A percentile compares a stretch with the other conserved stretches of the same genome.
Conservation (phyloP, 2,329 filamentous ascomycete genomes). For the Penicillium psychrosexuale region DNA sequence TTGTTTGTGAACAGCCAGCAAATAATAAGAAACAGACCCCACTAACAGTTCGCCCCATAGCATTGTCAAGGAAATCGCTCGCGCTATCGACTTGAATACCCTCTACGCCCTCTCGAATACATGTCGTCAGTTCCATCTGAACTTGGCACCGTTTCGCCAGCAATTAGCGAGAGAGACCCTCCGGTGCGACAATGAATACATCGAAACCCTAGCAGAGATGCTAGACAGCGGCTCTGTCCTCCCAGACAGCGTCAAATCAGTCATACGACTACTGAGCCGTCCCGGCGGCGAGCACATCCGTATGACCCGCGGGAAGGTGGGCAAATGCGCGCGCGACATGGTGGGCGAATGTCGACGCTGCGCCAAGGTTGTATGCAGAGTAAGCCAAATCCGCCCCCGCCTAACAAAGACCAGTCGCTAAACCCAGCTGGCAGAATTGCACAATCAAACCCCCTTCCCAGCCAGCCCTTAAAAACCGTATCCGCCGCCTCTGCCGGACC, state of each 20-base stretch:
- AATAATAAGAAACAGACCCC: background rate
- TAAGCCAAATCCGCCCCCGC: constrained; percentile 45
- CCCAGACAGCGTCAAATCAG: constrained; percentile 32
- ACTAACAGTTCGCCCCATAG: constrained; percentile 48
- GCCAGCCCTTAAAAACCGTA: constrained; percentile 65
- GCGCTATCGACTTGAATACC: constrained; percentile 79
- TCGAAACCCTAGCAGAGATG: constrained; percentile 38
- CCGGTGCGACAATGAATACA: constrained; percentile 71
- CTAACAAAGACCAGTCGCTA: background rate
- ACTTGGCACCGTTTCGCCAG: constrained; percentile 72
- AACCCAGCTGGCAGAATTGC: constrained; percentile 65
- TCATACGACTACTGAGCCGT: constrained; percentile 29
- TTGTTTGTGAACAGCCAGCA: constrained; percentile 10
- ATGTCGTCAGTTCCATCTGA: constrained; percentile 73
- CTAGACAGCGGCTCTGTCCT: constrained; percentile 43
- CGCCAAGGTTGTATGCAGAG: constrained; percentile 73
- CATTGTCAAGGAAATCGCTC: constrained; percentile 71
- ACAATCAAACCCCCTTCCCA: constrained; percentile 75
- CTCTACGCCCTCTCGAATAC: constrained; percentile 79
- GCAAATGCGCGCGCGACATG: constrained; percentile 80
- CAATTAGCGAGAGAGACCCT: constrained; percentile 72
- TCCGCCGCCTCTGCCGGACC: constrained; percentile 74
- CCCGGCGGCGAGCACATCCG: constrained; percentile 32
- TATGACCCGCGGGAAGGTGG: constrained; percentile 64
- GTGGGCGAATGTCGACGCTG: constrained; percentile 80